Base-by-base conservation (phyloP, 1,139 yeast species). In the Yamadazyma dushanensis region DNA sequence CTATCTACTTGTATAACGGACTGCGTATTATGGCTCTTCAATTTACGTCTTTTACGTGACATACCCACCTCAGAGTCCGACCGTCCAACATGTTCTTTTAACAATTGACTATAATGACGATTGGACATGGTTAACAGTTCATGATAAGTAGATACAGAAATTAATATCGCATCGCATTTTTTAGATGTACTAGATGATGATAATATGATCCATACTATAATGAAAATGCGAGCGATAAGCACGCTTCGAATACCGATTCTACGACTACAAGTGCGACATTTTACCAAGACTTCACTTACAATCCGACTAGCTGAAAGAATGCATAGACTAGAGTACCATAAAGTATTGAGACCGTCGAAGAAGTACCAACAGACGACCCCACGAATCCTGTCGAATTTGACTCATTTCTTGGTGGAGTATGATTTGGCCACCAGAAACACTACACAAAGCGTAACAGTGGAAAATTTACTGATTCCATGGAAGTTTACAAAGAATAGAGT, bases 341-440 rank as follows among this genome's bases (percentile, higher is more conserved):
- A 29, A 9, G n/a, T 35, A 9, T 19, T 16, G 11, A 49, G 56
- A 32, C 53, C 57, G 19, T 39, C 48, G 5, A 32, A 17, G 4
- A 38, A 45, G 11, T 63, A 59, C 37, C 44, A 50, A 6, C 37
- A 35, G 28, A 44, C 45, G 32, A 26, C 21, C 2, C 27, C 54
- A 3, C 39, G 36, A 8, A 38, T 66, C 23, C 46, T 46, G 18
- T 66, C 67, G 2, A 49, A 52, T 2, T 39, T 65, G 1, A 47
- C 45, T 17, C 53, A 59, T 32, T 50, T 61, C 27, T 50, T 62
- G 9, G 57, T 63, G n/a, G 54, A 57, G 23, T 17, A 34, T n/a
- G 41, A 40, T 19, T 16, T 39, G n/a, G n/a, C n/a, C n/a, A n/a
- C n/a, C n/a, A n/a, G n/a, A n/a, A n/a, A n/a, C n/a, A n/a, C n/a